Evolutionary conservation across 495 filamentous ascomycete genomes (phyloP), one percentile per base, ranked within the genome.

Genomic region (Xylaria bambusicola): DNA sequence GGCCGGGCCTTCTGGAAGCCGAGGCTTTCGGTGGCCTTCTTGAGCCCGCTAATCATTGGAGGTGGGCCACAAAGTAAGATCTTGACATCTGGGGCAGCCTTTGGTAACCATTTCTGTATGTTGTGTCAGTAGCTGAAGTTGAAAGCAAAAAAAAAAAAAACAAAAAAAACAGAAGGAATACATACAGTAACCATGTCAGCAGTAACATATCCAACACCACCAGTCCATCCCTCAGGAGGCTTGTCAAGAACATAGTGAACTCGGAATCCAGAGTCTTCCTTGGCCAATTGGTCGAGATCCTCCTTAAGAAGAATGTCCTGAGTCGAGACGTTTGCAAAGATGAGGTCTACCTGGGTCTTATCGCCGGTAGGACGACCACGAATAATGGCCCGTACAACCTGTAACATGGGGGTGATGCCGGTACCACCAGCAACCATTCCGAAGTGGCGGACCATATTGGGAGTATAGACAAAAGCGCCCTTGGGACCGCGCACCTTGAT

Each of bases 351-450:
- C 82, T 96, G 77, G 56, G 94, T 98, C 61, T 76, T 85, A 73
- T 98, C 92, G 52, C 85, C 89, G 9, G 87, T 80, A 41, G 87
- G 79, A 68, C 92, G 83, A 58, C 91, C 91, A 66, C 92, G 82
- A 62, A 96, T 83, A 60, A 98, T 92, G 41, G 94, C 94, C 64
- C 90, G 84, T 65, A 97, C 86, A 60, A 98, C 85, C 80, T 98
- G 93, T 60, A 97, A 81, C 93, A 98, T 98, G 38, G 93, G 93
- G 24, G 93, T 98, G 75, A 98, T 97, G 66, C 94, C 94, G 13
- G 94, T 98, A 52, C 94, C 94, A 72, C 94, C 94, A 58, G 94
- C 91, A 68, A 98, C 90, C 94, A 98, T 98, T 65, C 94, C 94
- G 55, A 98, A 93, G 70, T 87, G 88, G 48, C 91, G 84, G 57